Evolutionary conservation across 2,329 filamentous ascomycete genomes (phyloP), one percentile per base, ranked within the genome.

Genomic region (Chaetomiaceae sp.): DNA sequence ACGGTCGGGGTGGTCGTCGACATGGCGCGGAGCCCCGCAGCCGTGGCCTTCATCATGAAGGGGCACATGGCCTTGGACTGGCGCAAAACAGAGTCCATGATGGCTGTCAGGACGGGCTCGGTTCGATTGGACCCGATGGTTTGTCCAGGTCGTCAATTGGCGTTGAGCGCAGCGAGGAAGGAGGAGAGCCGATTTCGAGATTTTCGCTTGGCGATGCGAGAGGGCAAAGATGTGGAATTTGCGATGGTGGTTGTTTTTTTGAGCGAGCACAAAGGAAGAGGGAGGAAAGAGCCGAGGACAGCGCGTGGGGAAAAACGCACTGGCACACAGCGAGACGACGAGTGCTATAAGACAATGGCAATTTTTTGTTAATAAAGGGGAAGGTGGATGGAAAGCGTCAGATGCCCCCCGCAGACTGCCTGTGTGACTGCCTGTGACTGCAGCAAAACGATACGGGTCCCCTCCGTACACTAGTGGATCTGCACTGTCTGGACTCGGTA

Each of bases 41-140:
- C 88, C 30, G 90, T 91, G 29, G 93, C 91, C 71, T 90, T 88
- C 76, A 90, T 91, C 68, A 98, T 76, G 72, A 98, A 98, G 46
- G 93, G 93, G 72, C 93, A 98, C 83, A 98, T 86, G 65, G 86
- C 82, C 77, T 90, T 89, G 66, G 90, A 96, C 71, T 97, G 90
- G 68, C 88, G 88, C 62, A 97, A 82, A 60, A 96, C 83, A 61
- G 87, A 79, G 76, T 98, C 93, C 93, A 98, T 98, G 37, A 24
- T 40, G 26, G 34, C 20, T 22, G 30, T 7, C 19, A 20, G 11
- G 17, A 22, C 3, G 26, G 22, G 30, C 24, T 9, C 9, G 5
- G 22, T 18, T 15, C 24, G 26, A 39, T 50, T 27, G 15, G 9
- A 11, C 36, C 18, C 12, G 18, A 22, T 19, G 29, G 33, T 10